Conservation (phyloP, 768 basidiomycete species). For the Tylopilus balloui region DNA sequence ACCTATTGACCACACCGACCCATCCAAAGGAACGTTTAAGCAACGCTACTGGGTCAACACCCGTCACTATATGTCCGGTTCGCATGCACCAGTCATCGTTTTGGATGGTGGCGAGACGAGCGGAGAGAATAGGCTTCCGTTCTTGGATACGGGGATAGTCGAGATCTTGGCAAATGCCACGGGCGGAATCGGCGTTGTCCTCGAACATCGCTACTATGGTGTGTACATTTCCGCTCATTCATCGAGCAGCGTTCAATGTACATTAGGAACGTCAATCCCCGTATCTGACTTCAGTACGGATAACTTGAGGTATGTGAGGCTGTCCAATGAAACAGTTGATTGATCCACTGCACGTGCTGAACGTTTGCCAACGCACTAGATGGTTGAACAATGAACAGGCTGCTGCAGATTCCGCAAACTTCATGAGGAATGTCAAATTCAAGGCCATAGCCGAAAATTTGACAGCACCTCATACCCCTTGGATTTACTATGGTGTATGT, state of each 20-base stretch:
- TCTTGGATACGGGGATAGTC: conserved; percentile 72
- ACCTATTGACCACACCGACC: conserved; percentile 78
- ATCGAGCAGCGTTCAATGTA: background rate
- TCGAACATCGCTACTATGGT: conserved; percentile 93
- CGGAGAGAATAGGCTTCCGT: conserved; percentile 58
- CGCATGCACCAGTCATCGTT: conserved; percentile 80
- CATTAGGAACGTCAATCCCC: conserved; percentile 66
- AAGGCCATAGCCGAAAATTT: conserved; percentile 64
- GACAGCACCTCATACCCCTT: conserved; percentile 69
- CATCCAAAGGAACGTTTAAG: conserved; percentile 57
- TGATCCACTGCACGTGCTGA: background rate
- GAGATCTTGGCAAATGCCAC: conserved; percentile 83
- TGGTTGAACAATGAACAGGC: conserved; percentile 90
- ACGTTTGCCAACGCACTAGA: conserved; percentile 34
- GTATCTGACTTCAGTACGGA: conserved; percentile 78
- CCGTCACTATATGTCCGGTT: conserved; percentile 67
- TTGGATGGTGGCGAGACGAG: conserved; percentile 93
- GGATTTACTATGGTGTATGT: conserved; percentile 91
- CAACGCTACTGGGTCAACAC: conserved; percentile 94
- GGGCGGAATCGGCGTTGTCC: conserved; percentile 82
- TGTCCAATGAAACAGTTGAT: background rate
- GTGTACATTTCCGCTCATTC: conserved; percentile 7
- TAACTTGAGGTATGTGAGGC: conserved; percentile 61
- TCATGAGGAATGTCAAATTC: conserved; percentile 80
- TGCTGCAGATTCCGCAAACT: conserved; percentile 86